These are phyloP conservation scores for Ganoderma boninense DNA, from an alignment of 1,284 basidiomycete genomes.

Conservation along the genomic window DNA sequence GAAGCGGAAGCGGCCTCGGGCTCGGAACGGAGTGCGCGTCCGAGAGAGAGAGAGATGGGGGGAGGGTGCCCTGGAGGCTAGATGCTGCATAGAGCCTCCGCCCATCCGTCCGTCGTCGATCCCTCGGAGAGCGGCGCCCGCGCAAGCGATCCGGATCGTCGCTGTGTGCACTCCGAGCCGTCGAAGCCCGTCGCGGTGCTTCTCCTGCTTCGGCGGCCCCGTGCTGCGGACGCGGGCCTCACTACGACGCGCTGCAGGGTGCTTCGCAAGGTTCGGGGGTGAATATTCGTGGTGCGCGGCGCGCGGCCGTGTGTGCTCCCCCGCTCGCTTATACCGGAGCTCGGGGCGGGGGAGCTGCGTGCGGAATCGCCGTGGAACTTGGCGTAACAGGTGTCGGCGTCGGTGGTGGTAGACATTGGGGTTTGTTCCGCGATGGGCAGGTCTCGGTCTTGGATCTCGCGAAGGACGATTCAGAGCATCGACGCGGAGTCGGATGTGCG, in stretches of 20 bases:
- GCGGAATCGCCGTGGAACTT: too few relatives aligned
- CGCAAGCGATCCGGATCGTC: constrained; percentile 6
- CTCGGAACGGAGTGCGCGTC: constrained; percentile 2
- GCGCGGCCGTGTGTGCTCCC: neutral
- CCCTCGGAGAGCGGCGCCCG: neutral
- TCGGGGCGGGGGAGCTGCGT: neutral
- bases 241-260: neutral
- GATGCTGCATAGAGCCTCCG: neutral
- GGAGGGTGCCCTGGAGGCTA: neutral
- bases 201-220: neutral
- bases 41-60: neutral
- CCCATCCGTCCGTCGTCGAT: constrained; percentile 1
- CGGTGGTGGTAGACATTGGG: neutral
- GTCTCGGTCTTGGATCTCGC: neutral
- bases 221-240: neutral
- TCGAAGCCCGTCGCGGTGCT: neutral
- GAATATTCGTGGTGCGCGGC: neutral
- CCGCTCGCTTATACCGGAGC: neutral
- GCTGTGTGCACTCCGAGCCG: neutral
- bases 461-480: neutral
- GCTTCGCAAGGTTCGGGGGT: constrained; percentile 6
- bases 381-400: neutral
- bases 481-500: neutral
- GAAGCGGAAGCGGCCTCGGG: constrained; percentile 1
- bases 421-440: neutral